Base-by-base conservation (phyloP, 164 flowering plant species). In the Kingdonia uniflora region DNA sequence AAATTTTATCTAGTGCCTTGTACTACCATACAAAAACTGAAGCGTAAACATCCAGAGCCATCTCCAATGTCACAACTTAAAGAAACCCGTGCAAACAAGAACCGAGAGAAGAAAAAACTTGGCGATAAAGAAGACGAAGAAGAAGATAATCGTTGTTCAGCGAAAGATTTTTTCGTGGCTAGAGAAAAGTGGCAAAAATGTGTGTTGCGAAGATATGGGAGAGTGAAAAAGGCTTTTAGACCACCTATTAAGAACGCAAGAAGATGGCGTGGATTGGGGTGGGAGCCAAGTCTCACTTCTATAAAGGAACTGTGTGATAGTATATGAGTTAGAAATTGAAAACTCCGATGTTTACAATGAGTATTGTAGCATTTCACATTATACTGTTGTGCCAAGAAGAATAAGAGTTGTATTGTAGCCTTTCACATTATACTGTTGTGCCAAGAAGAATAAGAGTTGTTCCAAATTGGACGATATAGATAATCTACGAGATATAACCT, bases 201-300 rank as follows among this genome's bases (percentile, higher is more conserved):
- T 42, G 20, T 37, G 19, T 13, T 8, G 26, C 57, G 45, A 40
- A 61, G 56, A 58, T 37, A 45, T 1, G 29, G 39, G 11, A 61
- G 53, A 43, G 54, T 14, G 35, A 71, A 75, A 71, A 74, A 70
- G 66, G 67, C 60, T 19, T 79, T 80, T 63, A 69, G 64, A 14
- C 85, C 87, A 2, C 88, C 86, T 1, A 69, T 76, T 25, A 78
- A 65, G 11, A 74, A 24, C 66, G 49, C 55, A 42, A 78, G 60
- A 58, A 1, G n/a, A 12, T 41, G 51, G 55, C 63, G 54, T 41
- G 61, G 57, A 21, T n/a, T 49, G 1, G 72, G 51, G 3, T 84
- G 88, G 95, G 73, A 78, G 57, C 88, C 88, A 17, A 74, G 77
- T 55, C 65, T 83, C 26, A 53, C 65, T 47, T 78, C 81, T 48